Evolutionary conservation across 768 basidiomycete species (phyloP), one percentile per base, ranked within the genome.

Genomic region (Mycena belliarum): DNA sequence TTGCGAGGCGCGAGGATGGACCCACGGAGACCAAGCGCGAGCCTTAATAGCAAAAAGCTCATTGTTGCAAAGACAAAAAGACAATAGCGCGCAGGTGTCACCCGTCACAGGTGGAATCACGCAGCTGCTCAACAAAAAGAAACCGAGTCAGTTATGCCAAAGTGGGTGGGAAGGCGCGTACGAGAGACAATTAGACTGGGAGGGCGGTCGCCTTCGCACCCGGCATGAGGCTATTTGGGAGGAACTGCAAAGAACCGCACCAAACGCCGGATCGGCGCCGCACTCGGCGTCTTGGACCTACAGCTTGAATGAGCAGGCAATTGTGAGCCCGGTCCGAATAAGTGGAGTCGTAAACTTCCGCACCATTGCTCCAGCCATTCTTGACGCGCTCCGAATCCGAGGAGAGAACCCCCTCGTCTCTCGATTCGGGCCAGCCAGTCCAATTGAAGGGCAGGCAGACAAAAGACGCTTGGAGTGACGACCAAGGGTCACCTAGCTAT

Each of bases 51-150:
- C 2, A 53, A 12, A 33, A 24, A 15, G 10, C 46, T 51, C 50
- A 55, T 56, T 49, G 59, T 48, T 47, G 40, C 54, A 49, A 55
- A 60, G 54, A 60, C 52, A 54, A 60, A 60, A 60, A 60, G 59
- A 60, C 59, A 60, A 60, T 60, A 60, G 49, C 12, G n/a, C 12
- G 29, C 8, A 16, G 10, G 21, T 21, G 59, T 60, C 49, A 60
- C 59, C n/a, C 35, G 48, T 60, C 49, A 60, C 59, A 24, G 25
- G 2, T 20, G 10, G 5, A 11, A 49, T 60, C 49, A 55, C 53
- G 21, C 20, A 28, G 21, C 38, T 24, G n/a, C 15, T 18, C 15
- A 52, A 32, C n/a, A 60, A 54, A 60, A 60, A 60, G 56, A 56
- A 50, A 24, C 48, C 44, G 45, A 47, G 49, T 49, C 42, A 48